Base-by-base conservation (phyloP, 129 eudicot genomes). In the Deinandra increscens region DNA sequence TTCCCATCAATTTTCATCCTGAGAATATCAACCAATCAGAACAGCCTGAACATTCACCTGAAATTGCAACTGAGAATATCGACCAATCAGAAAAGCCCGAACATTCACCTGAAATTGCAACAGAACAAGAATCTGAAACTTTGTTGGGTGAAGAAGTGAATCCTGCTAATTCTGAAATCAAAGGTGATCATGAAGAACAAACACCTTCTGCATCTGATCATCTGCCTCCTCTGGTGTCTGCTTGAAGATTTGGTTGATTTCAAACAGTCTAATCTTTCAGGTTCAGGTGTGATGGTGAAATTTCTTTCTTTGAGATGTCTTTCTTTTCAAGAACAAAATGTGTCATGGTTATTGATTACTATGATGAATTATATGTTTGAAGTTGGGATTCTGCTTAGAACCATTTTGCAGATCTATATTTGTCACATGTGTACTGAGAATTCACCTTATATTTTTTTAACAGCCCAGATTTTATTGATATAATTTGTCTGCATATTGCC, bases 1-100 rank as follows among this genome's bases (percentile, higher is more conserved):
- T 87, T 59, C 94, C 88, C 12, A 81, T 87, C 37, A 87, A 81
- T 58, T 87, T 87, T 61, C 87, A 84, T 39, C 85, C 89, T 0
- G 89, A 84, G 34, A 79, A 76, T 60, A 54, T 36, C 0, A 81
- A 81, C 56, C 75, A 68, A 42, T 79, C 73, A 29, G 86, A 70
- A 6, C 87, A 82, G 20, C 65, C 74, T 5, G 36, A 72, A 20
- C 46, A 20, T 38, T 54, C 62, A 46, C 72, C 68, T 64, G 78
- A 77, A 22, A 14, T 22, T 14, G 55, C 75, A 31, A 23, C 34
- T 0, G 81, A 81, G n/a, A n/a, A n/a, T n/a, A n/a, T n/a, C n/a
- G n/a, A n/a, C 53, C 75, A 62, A 26, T 79, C 73, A 26, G 86
- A 70, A 6, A 83, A 81, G 34, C 65, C 74, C 6, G 36, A 72